Base-by-base conservation (phyloP, 2,329 filamentous ascomycete genomes). In the Magnaporthiopsis rhizophila region DNA sequence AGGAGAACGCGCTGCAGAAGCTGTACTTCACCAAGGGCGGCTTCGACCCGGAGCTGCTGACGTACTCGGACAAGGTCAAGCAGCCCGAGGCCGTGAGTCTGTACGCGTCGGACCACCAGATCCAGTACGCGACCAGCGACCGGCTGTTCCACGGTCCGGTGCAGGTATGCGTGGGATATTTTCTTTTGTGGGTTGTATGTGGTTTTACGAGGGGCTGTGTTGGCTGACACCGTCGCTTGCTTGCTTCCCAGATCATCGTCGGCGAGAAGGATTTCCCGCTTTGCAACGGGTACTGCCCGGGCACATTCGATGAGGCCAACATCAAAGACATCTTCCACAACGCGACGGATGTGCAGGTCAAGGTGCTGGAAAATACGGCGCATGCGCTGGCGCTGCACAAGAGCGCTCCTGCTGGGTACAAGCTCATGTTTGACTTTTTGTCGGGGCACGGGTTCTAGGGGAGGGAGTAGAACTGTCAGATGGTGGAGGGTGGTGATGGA, bases 341-440 rank as follows among this genome's bases (percentile, higher is more conserved):
- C 32, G 64, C 62, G 13, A 58, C 61, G 15, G 32, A 58, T 12
- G 26, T 65, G 32, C 18, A 61, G 9, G 38, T 64, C 15, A 50
- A 58, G 18, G 24, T 64, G 28, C 62, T 61, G 50, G 62, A 61
- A 3, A 64, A 65, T 32, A 64, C 64, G 7, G 64, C 61, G 21
- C 64, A 65, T 34, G 64, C 56, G 3, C 28, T 65, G 28, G 28
- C 57, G 8, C 21, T 65, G 36, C 50, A 59, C n/a, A 53, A 57
- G 61, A 65, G 63, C 26, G 64, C 64, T 32, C 60, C 58, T 5
- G 64, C 61, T 5, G 64, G 64, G 4, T 65, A 60, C 60, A 57
- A 65, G 59, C 38, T 63, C 50, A 63, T 56, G 28, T 65, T 65
- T 62, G 61, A 65, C 38, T 65, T 59, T 11, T n/a, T 64, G 45